Evolutionary conservation across 192 early-diverging fungal species (phyloP).

Genomic region (Coemansia sp.): DNA sequence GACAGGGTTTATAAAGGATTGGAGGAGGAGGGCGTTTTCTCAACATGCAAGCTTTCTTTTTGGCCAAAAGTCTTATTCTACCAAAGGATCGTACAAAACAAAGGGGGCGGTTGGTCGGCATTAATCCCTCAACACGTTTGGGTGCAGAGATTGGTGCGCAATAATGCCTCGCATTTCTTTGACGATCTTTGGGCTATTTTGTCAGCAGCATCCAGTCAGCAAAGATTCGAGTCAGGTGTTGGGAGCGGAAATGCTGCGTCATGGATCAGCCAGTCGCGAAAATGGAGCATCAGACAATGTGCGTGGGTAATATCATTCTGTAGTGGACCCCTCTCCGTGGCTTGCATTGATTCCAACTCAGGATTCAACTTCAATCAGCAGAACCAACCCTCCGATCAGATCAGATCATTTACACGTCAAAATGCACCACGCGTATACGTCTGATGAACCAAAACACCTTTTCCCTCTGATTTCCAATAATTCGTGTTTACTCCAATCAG

Average conservation of each 20-base stretch:
- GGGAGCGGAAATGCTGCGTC: background rate
- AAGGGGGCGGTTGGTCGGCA: background rate
- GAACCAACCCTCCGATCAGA: too few relatives aligned
- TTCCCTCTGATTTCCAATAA: background rate
- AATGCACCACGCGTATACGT: too few relatives aligned
- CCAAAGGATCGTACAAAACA: background rate
- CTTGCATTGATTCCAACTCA: too few relatives aligned
- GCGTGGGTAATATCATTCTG: background rate
- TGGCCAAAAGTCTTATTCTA: background rate
- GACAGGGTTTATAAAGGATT: constrained; percentile 3
- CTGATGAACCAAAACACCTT: background rate
- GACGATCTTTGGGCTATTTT: background rate
- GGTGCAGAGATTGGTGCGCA: background rate
- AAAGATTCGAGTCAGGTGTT: too few relatives aligned
- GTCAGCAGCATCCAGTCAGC: background rate
- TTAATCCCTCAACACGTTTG: background rate
- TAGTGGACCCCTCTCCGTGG: too few relatives aligned
- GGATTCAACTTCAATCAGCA: too few relatives aligned
- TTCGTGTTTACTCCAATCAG: background rate
- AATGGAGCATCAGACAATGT: background rate
- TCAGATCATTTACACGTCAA: too few relatives aligned
- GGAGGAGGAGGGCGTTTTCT: background rate
- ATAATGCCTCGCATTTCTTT: constrained; percentile 6
- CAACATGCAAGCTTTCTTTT: background rate
- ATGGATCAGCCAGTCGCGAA: background rate